phyloP scores from a whole-genome alignment of 345 rosid species.

The Toxicodendron radicans region DNA sequence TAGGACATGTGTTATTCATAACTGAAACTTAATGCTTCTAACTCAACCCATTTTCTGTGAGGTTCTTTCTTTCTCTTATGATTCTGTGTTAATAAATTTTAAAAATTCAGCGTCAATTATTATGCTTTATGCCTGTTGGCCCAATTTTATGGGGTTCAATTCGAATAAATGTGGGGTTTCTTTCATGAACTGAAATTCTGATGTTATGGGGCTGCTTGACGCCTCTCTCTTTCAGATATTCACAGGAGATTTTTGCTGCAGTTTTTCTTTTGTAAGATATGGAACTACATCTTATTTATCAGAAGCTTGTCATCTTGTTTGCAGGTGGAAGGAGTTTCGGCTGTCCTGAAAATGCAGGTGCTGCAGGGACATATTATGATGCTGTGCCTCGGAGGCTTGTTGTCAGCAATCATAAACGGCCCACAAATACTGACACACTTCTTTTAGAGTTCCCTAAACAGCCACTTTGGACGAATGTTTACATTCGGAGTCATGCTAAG shows the following conservation, averaged over 20 bases:
- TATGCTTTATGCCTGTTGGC: not conserved
- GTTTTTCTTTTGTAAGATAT: not conserved
- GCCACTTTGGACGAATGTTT: conserved; percentile 67
- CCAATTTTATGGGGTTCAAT: not conserved
- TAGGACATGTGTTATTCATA: not conserved
- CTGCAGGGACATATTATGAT: conserved; percentile 76
- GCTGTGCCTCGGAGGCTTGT: conserved; percentile 69
- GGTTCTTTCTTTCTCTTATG: not conserved
- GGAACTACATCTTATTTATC: not conserved
- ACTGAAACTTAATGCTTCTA: no score
- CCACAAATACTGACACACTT: conserved; percentile 68
- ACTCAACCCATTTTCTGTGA: no score
- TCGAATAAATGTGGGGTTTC: not conserved
- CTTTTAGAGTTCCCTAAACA: conserved; percentile 68
- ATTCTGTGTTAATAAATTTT: not conserved
- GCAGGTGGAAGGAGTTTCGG: conserved; percentile 67
- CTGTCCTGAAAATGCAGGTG: conserved; percentile 65
- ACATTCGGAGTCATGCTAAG: conserved; percentile 51
- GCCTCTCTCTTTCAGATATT: not conserved
- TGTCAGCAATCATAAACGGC: conserved; percentile 54
- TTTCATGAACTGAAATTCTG: no score
- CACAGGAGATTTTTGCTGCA: not conserved
- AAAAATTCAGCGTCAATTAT: not conserved
- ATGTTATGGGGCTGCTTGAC: not conserved
- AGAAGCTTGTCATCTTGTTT: conserved; percentile 13